Percentiles rank a stretch among this genome's conserved stretches.
Conservation (phyloP, 1,139 yeast genomes). For the Yamadazyma jaroonii region DNA sequence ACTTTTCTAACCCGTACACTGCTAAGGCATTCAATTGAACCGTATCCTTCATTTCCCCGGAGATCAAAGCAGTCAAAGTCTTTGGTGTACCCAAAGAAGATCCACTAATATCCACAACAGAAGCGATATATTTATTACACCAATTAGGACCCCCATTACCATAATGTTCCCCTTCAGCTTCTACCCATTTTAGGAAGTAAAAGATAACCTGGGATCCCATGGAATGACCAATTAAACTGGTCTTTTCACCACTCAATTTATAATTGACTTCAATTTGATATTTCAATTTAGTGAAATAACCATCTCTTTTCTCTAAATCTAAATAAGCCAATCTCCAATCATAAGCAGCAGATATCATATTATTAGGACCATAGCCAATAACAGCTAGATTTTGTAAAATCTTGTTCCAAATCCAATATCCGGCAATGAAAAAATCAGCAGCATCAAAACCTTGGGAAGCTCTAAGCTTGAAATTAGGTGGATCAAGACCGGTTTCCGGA, state of each 20-base stretch:
- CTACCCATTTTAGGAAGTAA: conserved; percentile 94
- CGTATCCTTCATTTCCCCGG: conserved; percentile 98
- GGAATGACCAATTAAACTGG: conserved; percentile 85
- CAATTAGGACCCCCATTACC: conserved; percentile 89
- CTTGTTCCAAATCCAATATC: conserved; percentile 99
- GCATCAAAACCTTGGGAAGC: conserved; percentile 98
- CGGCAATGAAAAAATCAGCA: conserved; percentile 93
- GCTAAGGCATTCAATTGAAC: conserved; percentile 92
- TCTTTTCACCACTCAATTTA: conserved; percentile 59
- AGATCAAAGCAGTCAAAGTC: conserved; percentile 82
- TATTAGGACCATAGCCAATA: conserved; percentile 88
- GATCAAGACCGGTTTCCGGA: conserved; percentile 89
- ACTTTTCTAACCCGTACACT: conserved; percentile 89
- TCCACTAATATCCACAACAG: conserved; percentile 85
- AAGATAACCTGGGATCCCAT: conserved; percentile 93
- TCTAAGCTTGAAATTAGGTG: conserved; percentile 71
- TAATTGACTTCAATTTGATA: conserved; percentile 59
- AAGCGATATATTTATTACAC: conserved; percentile 81
- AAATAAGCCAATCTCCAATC: conserved; percentile 94
- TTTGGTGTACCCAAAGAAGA: conserved; percentile 91
- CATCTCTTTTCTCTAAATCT: conserved; percentile 84
- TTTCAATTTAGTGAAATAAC: conserved; percentile 77
- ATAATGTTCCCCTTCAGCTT: conserved; percentile 71
- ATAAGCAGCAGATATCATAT: conserved; percentile 86
- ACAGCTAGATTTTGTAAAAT: conserved; percentile 90